A percentile compares a stretch with the other conserved stretches of the same genome.
These are phyloP conservation scores for Sphaerostilbella broomeana DNA, from an alignment of 2,329 filamentous ascomycete species.

Conservation along the genomic window DNA sequence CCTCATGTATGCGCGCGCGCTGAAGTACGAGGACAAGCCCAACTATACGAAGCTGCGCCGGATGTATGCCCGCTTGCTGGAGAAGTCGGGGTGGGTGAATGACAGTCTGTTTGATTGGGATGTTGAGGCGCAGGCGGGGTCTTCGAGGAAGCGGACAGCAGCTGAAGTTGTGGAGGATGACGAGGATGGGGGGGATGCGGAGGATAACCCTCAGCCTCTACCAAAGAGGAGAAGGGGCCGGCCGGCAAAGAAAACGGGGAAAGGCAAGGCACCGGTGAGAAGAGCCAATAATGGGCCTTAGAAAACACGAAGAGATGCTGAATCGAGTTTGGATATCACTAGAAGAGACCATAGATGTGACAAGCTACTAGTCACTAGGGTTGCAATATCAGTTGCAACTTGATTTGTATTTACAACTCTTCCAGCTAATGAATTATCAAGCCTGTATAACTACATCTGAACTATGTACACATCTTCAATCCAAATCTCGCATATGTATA, in stretches of 20 bases:
- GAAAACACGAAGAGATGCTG: constrained; percentile 14
- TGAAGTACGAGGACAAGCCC: background rate
- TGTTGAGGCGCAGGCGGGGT: too few relatives aligned
- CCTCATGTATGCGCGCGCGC: constrained; percentile 6
- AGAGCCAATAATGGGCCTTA: constrained; percentile 9
- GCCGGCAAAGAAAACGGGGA: constrained; percentile 6
- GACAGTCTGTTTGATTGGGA: constrained; percentile 12
- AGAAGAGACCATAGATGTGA: background rate
- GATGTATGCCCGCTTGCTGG: constrained; percentile 6
- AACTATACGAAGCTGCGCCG: constrained; percentile 4
- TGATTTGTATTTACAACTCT: too few relatives aligned
- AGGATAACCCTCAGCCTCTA: background rate
- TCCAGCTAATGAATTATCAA: too few relatives aligned
- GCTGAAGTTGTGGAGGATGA: constrained; percentile 6
- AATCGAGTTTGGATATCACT: background rate
- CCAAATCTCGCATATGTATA: too few relatives aligned
- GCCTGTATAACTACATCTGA: too few relatives aligned
- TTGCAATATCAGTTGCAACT: too few relatives aligned
- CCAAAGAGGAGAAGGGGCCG: background rate
- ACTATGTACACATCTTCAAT: too few relatives aligned
- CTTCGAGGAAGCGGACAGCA: constrained; percentile 5
- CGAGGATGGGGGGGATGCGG: constrained; percentile 7
- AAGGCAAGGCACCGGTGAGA: background rate
- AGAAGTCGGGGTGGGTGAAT: constrained; percentile 1
- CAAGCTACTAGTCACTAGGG: too few relatives aligned